Base-by-base conservation (phyloP, 768 basidiomycete species). In the Cantharellus anzutake region DNA sequence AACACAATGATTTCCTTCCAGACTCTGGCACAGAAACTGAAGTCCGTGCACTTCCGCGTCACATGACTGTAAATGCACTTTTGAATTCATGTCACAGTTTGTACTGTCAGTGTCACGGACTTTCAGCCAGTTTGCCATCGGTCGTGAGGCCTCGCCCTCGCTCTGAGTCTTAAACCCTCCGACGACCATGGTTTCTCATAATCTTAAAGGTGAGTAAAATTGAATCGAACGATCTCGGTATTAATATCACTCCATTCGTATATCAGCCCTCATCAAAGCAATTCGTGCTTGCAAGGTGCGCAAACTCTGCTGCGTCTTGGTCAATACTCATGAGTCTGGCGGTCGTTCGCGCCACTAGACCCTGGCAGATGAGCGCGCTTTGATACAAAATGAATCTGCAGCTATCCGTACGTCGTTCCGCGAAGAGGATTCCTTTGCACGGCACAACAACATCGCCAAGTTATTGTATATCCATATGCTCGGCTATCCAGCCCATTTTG, bases 381-480 rank as follows among this genome's bases (percentile, higher is more conserved):
- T 97, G 66, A 93, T 98, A 69, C 87, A 94, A 69, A 92, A 96
- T 70, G 94, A 98, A 74, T 92, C 89, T 1, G 94, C 94, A 5
- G 89, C 92, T 5, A 96, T 98, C 66, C 82, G 96, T 51, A 92
- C 94, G 0, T 91, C 92, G 0, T 97, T 99, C 73, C 82, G 92
- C 61, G 93, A 96, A 70, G 96, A 98, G 70, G 96, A 97, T 74
- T 83, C 91, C 2, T 90, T 84, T 70, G 80, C 90, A 60, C 83
- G 96, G 59, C 87, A 99, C 70, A 87, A 98, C 76, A 98, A 93
- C 72, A 83, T 99, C 68, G 94, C 93, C 60, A 98, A 98, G 69
- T 79, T 98, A 34, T 81, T 99, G 62, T 98, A 99, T 74, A 96
- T 96, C 73, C 89, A 94, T 70, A 97, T 99, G 92, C 83, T 96